Percentiles rank a stretch among this genome's conserved stretches.
These are phyloP conservation scores for Heterobasidion annosum DNA, from an alignment of 1,284 basidiomycete species.

Conservation along the genomic window DNA sequence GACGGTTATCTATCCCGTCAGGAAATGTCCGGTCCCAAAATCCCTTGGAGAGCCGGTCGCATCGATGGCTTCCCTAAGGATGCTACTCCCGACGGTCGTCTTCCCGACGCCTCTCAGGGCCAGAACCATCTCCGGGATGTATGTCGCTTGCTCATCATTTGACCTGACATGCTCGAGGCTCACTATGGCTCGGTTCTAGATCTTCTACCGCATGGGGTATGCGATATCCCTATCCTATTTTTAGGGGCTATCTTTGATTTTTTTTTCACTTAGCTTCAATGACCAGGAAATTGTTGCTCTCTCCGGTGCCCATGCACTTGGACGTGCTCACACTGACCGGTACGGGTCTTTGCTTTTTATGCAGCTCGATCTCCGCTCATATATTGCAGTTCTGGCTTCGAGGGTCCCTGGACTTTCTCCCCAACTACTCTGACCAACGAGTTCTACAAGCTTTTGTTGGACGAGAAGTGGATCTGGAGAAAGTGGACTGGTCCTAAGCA, in stretches of 20 bases:
- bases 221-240: conserved; percentile 1
- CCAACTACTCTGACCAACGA: conserved; percentile 86
- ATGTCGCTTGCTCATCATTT: conserved; percentile 17
- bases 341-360: conserved; percentile 16
- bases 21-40: conserved; percentile 77
- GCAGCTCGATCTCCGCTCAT: background rate
- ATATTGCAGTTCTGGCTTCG: conserved; percentile 68
- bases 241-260: background rate
- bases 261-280: conserved; percentile 54
- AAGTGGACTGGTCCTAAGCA: conserved; percentile 93
- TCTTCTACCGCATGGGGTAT: conserved; percentile 88
- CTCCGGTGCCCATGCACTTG: conserved; percentile 89
- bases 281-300: conserved; percentile 97
- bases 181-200: conserved; percentile 26
- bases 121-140: conserved; percentile 78
- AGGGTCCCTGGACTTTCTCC: conserved; percentile 88
- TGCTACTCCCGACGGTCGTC: conserved; percentile 87
- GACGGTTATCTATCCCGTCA: conserved; percentile 12
- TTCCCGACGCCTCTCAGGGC: conserved; percentile 86
- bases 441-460: conserved; percentile 82
- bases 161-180: conserved; percentile 1
- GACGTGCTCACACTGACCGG: conserved; percentile 84
- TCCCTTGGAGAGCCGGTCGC: conserved; percentile 86
- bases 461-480: conserved; percentile 86
- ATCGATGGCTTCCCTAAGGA: conserved; percentile 74